Percentiles rank a stretch among this genome's conserved stretches.
These are phyloP conservation scores for Ascocoryne sarcoides DNA, from an alignment of 2,329 filamentous ascomycete species.

Conservation along the genomic window DNA sequence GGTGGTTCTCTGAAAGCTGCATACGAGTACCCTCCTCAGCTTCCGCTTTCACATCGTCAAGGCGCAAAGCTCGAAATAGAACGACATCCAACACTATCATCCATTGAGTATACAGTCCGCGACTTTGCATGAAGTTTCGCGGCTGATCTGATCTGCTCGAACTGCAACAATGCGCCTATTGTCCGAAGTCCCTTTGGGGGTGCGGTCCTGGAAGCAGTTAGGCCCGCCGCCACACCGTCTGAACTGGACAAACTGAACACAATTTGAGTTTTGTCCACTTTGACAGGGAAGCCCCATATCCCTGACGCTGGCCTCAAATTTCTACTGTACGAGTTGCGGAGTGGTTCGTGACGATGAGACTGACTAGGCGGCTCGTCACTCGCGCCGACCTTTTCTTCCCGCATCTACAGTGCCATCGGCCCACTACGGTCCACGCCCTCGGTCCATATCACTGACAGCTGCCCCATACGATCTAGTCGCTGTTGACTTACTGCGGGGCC, in stretches of 20 bases:
- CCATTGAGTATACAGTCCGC: too few relatives aligned
- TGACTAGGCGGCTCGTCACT: too few relatives aligned
- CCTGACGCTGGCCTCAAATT: not conserved
- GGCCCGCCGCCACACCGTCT: not conserved
- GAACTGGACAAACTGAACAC: too few relatives aligned
- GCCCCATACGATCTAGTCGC: conserved; percentile 8
- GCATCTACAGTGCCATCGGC: conserved; percentile 12
- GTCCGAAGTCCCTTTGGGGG: conserved; percentile 6
- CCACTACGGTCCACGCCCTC: conserved; percentile 11
- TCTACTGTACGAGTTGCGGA: too few relatives aligned
- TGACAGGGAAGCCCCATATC: not conserved
- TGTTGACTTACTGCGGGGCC: too few relatives aligned
- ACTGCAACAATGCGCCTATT: conserved; percentile 18
- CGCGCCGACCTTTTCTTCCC: conserved; percentile 6
- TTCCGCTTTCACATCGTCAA: too few relatives aligned
- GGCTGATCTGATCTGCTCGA: conserved; percentile 2
- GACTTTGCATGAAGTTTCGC: too few relatives aligned
- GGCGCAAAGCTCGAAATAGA: too few relatives aligned
- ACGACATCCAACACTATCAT: too few relatives aligned
- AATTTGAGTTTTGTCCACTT: not conserved
- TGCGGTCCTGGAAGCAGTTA: conserved; percentile 5
- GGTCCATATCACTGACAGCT: conserved; percentile 8
- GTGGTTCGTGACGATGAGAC: too few relatives aligned
- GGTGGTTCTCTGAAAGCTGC: too few relatives aligned
- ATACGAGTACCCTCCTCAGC: too few relatives aligned